A percentile compares a stretch with the other conserved stretches of the same genome.
Conservation (phyloP, 1,284 basidiomycete species). For the Ganoderma multipileum region DNA sequence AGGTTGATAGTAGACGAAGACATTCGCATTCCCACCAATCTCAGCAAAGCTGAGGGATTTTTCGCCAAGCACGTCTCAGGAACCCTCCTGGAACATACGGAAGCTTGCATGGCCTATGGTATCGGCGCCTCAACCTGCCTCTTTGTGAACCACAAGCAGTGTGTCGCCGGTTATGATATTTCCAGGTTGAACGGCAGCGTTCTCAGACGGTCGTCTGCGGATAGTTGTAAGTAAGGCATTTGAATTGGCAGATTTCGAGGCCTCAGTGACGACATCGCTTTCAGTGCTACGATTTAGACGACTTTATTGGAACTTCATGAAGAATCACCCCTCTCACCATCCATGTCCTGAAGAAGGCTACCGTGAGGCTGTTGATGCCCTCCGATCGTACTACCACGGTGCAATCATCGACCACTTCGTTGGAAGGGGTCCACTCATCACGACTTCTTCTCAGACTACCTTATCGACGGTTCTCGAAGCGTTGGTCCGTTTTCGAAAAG, state of each 20-base stretch:
- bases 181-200: neutral
- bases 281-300: conserved; percentile 53
- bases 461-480: conserved; percentile 49
- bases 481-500: conserved; percentile 57
- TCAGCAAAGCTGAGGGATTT: conserved; percentile 38
- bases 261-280: neutral
- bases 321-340: conserved; percentile 54
- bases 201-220: conserved; percentile 9
- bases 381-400: conserved; percentile 57
- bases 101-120: conserved; percentile 40
- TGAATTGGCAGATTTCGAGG: neutral
- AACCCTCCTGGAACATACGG: conserved; percentile 46
- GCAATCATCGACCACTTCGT: conserved; percentile 12
- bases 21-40: conserved; percentile 45
- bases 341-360: conserved; percentile 47
- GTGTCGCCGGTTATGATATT: conserved; percentile 26
- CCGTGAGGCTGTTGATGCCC: conserved; percentile 53
- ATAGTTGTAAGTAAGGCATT: conserved; percentile 9
- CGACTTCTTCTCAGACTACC: conserved; percentile 43
- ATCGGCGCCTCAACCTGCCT: conserved; percentile 26
- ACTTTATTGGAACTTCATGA: conserved; percentile 59
- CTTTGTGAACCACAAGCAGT: conserved; percentile 32
- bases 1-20: conserved; percentile 56
- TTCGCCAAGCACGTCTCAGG: conserved; percentile 37
- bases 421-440: neutral